Evolutionary conservation across 139 green algal species (phyloP), one percentile per base, ranked within the genome.

Genomic region (Coelastrella sp.): DNA sequence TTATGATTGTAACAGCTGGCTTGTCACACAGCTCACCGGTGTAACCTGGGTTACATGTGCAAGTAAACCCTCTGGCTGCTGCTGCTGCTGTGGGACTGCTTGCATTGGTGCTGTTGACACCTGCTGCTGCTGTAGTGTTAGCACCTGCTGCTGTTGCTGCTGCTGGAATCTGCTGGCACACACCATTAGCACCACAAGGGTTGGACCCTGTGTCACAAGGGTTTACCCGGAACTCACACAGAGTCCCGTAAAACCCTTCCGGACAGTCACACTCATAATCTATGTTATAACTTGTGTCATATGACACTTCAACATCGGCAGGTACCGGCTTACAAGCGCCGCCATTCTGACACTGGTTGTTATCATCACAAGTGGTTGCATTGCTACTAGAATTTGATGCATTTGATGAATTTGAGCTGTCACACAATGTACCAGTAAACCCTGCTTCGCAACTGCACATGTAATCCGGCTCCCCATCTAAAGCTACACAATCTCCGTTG

Each of bases 251-350:
- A 17, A 76, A 76, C 22, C 68, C 68, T 23, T 76, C 16, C 4
- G 68, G 68, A 17, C 68, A 76, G 16, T 76, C 68, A 76, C 68
- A 76, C 17, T 76, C 68, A 76, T 32, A 76, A 76, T 76, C 68
- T 13, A 76, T 22, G 68, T 76, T 76, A 76, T 76, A 76, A 32
- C 14, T 32, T 17, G 68, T 76, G 68, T 76, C 68, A 76, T 76
- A 76, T 76, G 68, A 76, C 17, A 17, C 8, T 14, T 76, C 68
- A 22, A 10, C 17, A 5, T n/a, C 68, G 17, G 22, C 68, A 10
- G 68, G 8, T 17, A 76, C 14, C 16, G 68, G 16, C 68, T 23
- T 76, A 22, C 68, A 76, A 22, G 17, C 8, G 16, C 68, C 68
- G 8, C 68, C 68, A 22, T 76, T n/a, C 68, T 32, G 68, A 22